These are phyloP conservation scores for Ilex aquifolium DNA, from an alignment of 257 asterid species.

Conservation along the genomic window DNA sequence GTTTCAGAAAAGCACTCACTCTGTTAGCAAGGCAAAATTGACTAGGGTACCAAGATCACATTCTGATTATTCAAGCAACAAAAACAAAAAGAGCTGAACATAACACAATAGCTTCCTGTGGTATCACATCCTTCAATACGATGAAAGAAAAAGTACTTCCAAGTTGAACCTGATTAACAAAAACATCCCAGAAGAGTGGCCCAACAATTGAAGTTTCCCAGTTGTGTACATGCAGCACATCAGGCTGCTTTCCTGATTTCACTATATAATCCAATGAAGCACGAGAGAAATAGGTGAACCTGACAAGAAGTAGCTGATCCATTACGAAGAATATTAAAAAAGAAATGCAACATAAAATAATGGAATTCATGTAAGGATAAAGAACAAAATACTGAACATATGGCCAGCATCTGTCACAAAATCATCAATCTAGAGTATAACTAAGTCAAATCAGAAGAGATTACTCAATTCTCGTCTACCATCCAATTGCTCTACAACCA, in stretches of 20 bases:
- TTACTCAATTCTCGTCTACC: not conserved
- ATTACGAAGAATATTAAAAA: not conserved
- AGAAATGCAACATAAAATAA: conserved; percentile 2
- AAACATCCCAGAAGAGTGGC: conserved; percentile 85
- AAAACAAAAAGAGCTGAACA: conserved; percentile 8
- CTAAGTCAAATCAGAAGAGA: not conserved
- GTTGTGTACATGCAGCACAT: conserved; percentile 82
- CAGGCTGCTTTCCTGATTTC: conserved; percentile 74
- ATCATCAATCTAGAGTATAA: not conserved
- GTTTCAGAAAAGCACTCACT: too few relatives aligned
- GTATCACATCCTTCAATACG: not conserved
- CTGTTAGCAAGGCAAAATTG: too few relatives aligned
- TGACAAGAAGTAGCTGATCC: conserved; percentile 29
- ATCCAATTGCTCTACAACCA: not conserved
- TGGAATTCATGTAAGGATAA: conserved; percentile 7
- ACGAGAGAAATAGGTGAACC: conserved; percentile 83
- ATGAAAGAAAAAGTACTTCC: conserved; percentile 3
- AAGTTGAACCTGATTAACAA: conserved; percentile 60
- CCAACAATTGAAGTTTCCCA: conserved; percentile 85
- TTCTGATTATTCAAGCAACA: too few relatives aligned
- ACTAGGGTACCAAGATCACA: too few relatives aligned
- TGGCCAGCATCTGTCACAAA: too few relatives aligned
- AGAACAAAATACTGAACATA: not conserved
- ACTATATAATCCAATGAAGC: conserved; percentile 80
- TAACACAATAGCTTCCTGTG: not conserved